These are phyloP conservation scores for Diaporthe citrichinensis DNA, from an alignment of 2,329 filamentous ascomycete genomes.

Conservation along the genomic window DNA sequence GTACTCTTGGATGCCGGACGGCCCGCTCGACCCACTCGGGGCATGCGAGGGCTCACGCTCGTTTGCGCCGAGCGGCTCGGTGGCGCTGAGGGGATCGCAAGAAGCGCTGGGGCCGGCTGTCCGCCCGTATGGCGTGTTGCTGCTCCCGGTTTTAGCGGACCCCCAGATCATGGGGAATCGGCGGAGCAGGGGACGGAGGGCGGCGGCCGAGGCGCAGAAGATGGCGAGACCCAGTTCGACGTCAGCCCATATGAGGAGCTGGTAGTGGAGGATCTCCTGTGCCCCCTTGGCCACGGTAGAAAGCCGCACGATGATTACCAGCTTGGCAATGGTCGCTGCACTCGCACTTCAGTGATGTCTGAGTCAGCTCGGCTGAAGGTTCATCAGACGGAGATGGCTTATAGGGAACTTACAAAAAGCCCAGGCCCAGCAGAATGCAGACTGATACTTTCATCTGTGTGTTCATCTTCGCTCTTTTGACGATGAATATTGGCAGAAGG, in stretches of 20 bases:
- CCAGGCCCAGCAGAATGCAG: conserved; percentile 49
- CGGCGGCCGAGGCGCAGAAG: conserved; percentile 49
- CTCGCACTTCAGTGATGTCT: conserved; percentile 46
- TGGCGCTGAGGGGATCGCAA: not conserved
- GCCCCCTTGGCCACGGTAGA: conserved; percentile 43
- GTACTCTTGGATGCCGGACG: conserved; percentile 35
- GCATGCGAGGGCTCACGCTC: not conserved
- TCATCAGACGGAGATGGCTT: not conserved
- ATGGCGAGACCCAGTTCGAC: conserved; percentile 44
- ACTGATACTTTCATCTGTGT: conserved; percentile 48
- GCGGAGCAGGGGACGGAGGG: conserved; percentile 48
- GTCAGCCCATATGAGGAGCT: conserved; percentile 51
- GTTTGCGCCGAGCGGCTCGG: not conserved
- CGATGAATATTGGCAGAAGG: conserved; percentile 49
- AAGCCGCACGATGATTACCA: conserved; percentile 50
- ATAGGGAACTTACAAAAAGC: conserved; percentile 48
- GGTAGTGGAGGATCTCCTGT: conserved; percentile 48
- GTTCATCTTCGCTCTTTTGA: conserved; percentile 49
- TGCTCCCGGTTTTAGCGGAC: not conserved
- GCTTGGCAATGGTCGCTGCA: conserved; percentile 52
- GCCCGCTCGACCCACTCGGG: not conserved
- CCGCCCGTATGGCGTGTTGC: not conserved
- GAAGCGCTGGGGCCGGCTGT: not conserved
- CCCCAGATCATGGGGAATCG: not conserved
- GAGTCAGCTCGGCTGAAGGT: not conserved